These are phyloP conservation scores for Pisolithus marmoratus DNA, from an alignment of 768 basidiomycete genomes.

Conservation along the genomic window DNA sequence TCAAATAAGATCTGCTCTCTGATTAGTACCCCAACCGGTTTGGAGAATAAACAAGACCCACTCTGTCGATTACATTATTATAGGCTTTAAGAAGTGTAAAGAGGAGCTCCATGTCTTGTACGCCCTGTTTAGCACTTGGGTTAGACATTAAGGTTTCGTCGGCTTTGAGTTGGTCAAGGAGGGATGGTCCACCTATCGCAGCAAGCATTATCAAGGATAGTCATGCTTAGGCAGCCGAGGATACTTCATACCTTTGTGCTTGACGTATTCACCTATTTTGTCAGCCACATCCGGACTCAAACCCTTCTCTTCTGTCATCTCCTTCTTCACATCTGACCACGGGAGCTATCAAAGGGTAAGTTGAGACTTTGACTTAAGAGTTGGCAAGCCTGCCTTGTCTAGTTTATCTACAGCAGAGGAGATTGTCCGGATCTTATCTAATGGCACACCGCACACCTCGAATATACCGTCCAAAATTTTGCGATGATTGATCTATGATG, in stretches of 20 bases:
- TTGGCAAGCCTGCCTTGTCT: slow-evolving; percentile 65
- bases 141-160: slow-evolving; percentile 67
- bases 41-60: slow-evolving; percentile 23
- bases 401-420: slow-evolving; percentile 98
- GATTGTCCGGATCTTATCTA: slow-evolving; percentile 84
- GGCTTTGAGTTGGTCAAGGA: slow-evolving; percentile 64
- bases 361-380: neutral
- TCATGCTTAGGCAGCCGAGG: neutral
- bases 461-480: slow-evolving; percentile 98
- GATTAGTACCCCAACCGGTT: neutral
- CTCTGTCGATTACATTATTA: slow-evolving; percentile 69
- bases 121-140: slow-evolving; percentile 69
- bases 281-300: slow-evolving; percentile 77
- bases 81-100: slow-evolving; percentile 82
- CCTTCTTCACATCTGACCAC: slow-evolving; percentile 89
- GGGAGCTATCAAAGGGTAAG: slow-evolving; percentile 46
- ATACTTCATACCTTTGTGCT: slow-evolving; percentile 70
- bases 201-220: neutral
- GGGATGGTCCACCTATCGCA: slow-evolving; percentile 61
- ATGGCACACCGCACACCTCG: slow-evolving; percentile 89
- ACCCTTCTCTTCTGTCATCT: slow-evolving; percentile 97
- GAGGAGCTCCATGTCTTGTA: slow-evolving; percentile 80
- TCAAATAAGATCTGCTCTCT: slow-evolving; percentile 81
- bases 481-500: slow-evolving; percentile 79
- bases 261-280: slow-evolving; percentile 95